Base-by-base conservation (phyloP, 371 early-diverging fungal species). In the Mortierella sp. region DNA sequence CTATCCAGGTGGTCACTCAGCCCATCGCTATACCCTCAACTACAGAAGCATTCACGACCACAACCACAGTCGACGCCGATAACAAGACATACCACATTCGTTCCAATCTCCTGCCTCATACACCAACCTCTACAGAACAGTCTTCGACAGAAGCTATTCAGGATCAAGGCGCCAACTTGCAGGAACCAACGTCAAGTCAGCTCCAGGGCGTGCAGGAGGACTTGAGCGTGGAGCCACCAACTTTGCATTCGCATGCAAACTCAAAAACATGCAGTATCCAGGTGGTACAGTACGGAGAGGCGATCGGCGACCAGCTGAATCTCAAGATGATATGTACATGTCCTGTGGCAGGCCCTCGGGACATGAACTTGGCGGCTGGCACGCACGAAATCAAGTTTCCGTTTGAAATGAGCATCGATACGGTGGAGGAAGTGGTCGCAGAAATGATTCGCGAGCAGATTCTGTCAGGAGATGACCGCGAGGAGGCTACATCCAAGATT, bases 381-480 rank as follows among this genome's bases (percentile, higher is more conserved):
- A 86, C 86, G 70, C 86, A 86, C 38, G 92, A 94, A 81, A 92
- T 95, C 83, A 94, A 93, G 84, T 96, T 96, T 88, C 93, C 94
- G 21, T 96, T 94, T 82, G 89, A 95, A 78, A 76, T 92, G 47
- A 85, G 88, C 26, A 90, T 90, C 3, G 97, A 96, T 79, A 96
- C 96, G 0, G 91, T 93, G n/a, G 93, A 92, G 19, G 92, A 91
- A 60, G 94, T 96, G 5, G 94, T 95, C 1, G 83, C 84, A 13
- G 94, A 94, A 73, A 94, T 94, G 92, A 75, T 89, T 55, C 76
- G 88, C 24, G 89, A 89, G 73, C 87, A 86, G 76, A 87, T 88
- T 21, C 38, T 88, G 50, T 81, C 80, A 3, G 86, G 73, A 13
- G 88, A 86, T 57, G 88, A 86, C 26, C 82, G 79, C 16, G 81